phyloP scores from a whole-genome alignment of 2,329 filamentous ascomycete genomes.

The Microascus cirrosus region DNA sequence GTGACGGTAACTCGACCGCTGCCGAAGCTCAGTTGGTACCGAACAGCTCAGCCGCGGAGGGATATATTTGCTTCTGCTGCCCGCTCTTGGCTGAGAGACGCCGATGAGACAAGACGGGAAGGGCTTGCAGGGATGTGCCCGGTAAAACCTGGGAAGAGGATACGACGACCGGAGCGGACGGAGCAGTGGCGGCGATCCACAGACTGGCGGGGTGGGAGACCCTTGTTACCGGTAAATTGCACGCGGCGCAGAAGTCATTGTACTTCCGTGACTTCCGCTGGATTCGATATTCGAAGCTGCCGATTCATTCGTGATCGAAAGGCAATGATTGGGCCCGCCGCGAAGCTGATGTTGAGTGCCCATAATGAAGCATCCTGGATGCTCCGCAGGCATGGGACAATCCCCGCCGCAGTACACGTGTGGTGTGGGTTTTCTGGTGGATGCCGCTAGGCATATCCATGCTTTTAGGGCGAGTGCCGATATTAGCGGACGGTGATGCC shows the following conservation, averaged over 20 bases:
- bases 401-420: no score
- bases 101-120: neutral
- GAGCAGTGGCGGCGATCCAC: neutral
- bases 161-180: neutral
- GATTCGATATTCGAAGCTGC: no score
- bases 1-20: neutral
- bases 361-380: no score
- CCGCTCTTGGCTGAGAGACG: neutral
- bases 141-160: neutral
- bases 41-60: neutral
- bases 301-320: neutral
- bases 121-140: neutral
- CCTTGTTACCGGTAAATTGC: neutral
- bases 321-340: neutral
- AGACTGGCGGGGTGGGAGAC: neutral
- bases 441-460: no score
- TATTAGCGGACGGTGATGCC: no score
- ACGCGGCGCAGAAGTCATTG: neutral
- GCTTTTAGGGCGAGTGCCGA: no score
- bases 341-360: no score
- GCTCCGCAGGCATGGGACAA: no score
- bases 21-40: neutral
- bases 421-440: no score
- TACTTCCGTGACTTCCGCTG: no score
- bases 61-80: neutral